A percentile compares a stretch with the other conserved stretches of the same genome.
Conservation (phyloP, 208 protist genomes). For the Leishmania tropica region DNA sequence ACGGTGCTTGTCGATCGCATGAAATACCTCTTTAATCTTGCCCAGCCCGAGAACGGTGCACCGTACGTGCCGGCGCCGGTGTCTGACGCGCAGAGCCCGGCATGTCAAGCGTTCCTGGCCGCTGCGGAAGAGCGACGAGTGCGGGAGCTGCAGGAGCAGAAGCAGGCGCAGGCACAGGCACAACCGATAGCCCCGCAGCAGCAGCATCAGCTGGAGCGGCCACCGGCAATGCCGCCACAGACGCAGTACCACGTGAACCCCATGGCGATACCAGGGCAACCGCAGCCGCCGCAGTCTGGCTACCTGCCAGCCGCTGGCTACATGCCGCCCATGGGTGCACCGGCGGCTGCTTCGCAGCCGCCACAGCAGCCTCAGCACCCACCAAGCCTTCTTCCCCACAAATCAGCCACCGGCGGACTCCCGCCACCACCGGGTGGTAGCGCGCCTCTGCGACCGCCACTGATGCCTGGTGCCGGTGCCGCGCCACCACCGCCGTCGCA, state of each 20-base stretch:
- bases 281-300: not conserved
- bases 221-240: not conserved
- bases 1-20: constrained; percentile 70
- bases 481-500: not conserved
- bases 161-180: constrained; percentile 28
- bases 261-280: constrained; percentile 4
- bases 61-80: constrained; percentile 53
- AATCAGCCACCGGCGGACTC: not conserved
- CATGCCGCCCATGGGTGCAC: not conserved
- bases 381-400: not conserved
- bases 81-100: constrained; percentile 50
- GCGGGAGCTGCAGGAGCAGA: constrained; percentile 30
- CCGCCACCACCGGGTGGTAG: not conserved
- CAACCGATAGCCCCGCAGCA: constrained; percentile 8
- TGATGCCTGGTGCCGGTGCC: constrained; percentile 3
- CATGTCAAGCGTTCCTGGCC: constrained; percentile 48
- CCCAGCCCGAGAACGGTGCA: constrained; percentile 18
- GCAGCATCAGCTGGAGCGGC: constrained; percentile 4
- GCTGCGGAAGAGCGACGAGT: constrained; percentile 36
- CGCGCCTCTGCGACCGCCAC: not conserved
- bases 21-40: constrained; percentile 43
- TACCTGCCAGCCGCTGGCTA: constrained; percentile 7
- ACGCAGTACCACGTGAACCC: constrained; percentile 5
- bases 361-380: constrained; percentile 12
- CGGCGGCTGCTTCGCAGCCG: constrained; percentile 4